A percentile compares a stretch with the other conserved stretches of the same genome.
Evolutionary conservation across 192 early-diverging fungal genomes (phyloP).

Genomic region (Backusella sp.): DNA sequence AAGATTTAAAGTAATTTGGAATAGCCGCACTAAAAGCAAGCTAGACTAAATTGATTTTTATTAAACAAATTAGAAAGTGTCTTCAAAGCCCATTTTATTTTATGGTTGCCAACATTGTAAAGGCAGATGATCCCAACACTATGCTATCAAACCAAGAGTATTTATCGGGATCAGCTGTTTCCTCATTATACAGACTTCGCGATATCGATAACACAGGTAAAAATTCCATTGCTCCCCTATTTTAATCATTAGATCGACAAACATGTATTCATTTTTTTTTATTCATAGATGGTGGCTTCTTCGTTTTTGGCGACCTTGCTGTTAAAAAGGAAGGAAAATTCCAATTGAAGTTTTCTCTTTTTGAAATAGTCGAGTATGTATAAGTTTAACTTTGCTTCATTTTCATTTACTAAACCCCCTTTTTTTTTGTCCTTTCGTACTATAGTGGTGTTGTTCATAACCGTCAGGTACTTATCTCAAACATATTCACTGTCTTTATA

Average conservation of each 20-base stretch:
- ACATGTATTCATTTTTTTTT: not conserved
- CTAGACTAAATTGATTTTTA: not conserved
- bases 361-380: constrained; percentile 74
- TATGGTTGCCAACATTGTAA: constrained; percentile 89
- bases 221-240: not conserved
- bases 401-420: not conserved
- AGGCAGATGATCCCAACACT: constrained; percentile 70
- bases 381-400: not conserved
- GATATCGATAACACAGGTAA: constrained; percentile 71
- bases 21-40: not conserved
- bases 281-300: constrained; percentile 79
- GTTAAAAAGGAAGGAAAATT: constrained; percentile 81
- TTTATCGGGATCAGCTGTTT: constrained; percentile 88
- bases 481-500: constrained; percentile 75
- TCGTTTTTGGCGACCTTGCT: constrained; percentile 92
- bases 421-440: not conserved
- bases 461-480: constrained; percentile 65
- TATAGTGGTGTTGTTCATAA: constrained; percentile 19
- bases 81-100: constrained; percentile 91
- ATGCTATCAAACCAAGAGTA: constrained; percentile 67
- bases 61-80: constrained; percentile 23
- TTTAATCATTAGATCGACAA: not conserved
- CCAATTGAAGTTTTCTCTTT: constrained; percentile 81
- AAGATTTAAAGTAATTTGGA: constrained; percentile 26
- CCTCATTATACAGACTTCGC: constrained; percentile 80